A percentile compares a stretch with the other conserved stretches of the same genome.
Evolutionary conservation across 306 rosid genomes (phyloP).

Genomic region (Mimosa bimucronata): DNA sequence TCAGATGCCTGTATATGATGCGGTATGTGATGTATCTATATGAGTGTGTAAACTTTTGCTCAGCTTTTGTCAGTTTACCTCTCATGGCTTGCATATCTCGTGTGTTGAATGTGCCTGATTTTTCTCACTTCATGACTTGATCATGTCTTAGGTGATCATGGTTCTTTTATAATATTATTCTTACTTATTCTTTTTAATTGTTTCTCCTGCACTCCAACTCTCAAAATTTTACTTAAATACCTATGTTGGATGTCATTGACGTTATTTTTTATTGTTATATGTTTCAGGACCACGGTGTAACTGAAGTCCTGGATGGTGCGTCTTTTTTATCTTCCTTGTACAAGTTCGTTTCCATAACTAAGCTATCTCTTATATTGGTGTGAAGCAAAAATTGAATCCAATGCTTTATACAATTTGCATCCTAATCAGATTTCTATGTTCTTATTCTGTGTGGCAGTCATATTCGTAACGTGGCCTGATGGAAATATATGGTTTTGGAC

Average conservation of each 20-base stretch:
- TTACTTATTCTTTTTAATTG: not conserved
- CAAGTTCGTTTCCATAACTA: conserved; percentile 46
- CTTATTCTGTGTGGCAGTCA: not conserved
- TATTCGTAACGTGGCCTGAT: conserved; percentile 7
- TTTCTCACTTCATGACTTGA: not conserved
- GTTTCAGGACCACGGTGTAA: conserved; percentile 58
- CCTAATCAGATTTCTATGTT: conserved; percentile 1
- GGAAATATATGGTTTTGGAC: not conserved
- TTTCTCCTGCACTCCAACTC: not conserved
- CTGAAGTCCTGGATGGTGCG: conserved; percentile 53
- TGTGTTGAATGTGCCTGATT: not conserved
- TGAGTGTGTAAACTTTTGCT: conserved; percentile 10
- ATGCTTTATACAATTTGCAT: conserved; percentile 4
- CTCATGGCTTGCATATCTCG: not conserved
- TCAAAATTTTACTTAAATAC: not conserved
- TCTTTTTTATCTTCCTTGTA: conserved; percentile 35
- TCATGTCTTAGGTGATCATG: not conserved
- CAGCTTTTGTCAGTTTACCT: conserved; percentile 3
- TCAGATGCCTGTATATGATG: conserved; percentile 66
- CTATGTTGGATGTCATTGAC: not conserved
- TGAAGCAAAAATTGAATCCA: not conserved
- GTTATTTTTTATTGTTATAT: conserved; percentile 25
- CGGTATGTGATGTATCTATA: conserved; percentile 50
- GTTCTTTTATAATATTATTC: not conserved
- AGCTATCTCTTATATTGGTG: conserved; percentile 8